Conservation (phyloP, 2,329 filamentous ascomycete species). For the Calonectria ilicicola region DNA sequence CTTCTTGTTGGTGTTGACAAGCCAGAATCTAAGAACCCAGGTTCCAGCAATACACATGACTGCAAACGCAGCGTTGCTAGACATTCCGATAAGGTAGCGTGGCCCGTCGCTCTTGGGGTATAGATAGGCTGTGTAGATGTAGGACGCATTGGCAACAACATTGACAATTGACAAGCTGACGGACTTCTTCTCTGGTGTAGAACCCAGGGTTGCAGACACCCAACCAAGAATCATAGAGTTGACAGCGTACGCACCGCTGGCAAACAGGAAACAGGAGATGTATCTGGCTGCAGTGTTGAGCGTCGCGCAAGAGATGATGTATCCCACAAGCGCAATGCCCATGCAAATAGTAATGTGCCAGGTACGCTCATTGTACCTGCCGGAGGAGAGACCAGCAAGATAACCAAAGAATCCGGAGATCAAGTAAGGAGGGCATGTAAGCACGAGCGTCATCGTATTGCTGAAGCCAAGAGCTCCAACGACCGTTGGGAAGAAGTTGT, state of each 20-base stretch:
- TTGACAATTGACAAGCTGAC: conserved; percentile 57
- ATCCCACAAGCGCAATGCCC: conserved; percentile 52
- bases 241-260: conserved; percentile 51
- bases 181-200: conserved; percentile 59
- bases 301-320: conserved; percentile 48
- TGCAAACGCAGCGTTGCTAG: conserved; percentile 41
- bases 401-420: conserved; percentile 56
- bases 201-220: conserved; percentile 54
- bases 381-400: conserved; percentile 56
- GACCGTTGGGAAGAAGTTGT: conserved; percentile 54
- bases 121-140: conserved; percentile 60
- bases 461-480: conserved; percentile 57
- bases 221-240: conserved; percentile 58
- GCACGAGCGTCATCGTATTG: conserved; percentile 59
- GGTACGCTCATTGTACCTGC: conserved; percentile 56
- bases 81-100: conserved; percentile 55
- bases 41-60: conserved; percentile 40
- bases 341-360: conserved; percentile 49
- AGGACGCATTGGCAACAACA: conserved; percentile 55
- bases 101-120: conserved; percentile 55
- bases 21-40: conserved; percentile 42
- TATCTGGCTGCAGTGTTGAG: conserved; percentile 48
- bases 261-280: conserved; percentile 50
- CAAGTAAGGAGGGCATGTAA: conserved; percentile 60
- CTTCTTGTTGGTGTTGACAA: conserved; percentile 40